phyloP scores from a whole-genome alignment of 2,329 filamentous ascomycete species.

The Penicillium sp. region DNA sequence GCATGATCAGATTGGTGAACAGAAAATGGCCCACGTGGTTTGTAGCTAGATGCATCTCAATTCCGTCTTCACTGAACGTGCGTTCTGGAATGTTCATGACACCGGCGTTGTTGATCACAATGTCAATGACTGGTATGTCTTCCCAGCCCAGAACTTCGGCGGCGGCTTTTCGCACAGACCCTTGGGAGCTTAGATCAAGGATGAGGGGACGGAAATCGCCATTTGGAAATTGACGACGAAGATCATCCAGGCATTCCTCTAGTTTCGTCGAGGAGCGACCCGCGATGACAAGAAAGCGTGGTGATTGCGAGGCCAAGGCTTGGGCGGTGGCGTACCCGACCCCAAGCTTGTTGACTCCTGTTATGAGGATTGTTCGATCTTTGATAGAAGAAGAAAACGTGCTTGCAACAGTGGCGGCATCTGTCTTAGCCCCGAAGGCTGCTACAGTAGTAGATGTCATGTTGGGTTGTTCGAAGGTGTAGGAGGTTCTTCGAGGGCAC shows the following conservation, averaged over 20 bases:
- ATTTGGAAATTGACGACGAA: slow-evolving; percentile 17
- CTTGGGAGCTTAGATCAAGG: slow-evolving; percentile 31
- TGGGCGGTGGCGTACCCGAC: background rate
- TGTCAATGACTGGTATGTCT: slow-evolving; percentile 31
- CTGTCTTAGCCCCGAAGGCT: background rate
- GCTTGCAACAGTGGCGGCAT: background rate
- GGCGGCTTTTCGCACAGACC: slow-evolving; percentile 29
- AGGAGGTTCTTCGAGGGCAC: background rate
- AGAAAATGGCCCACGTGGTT: slow-evolving; percentile 40
- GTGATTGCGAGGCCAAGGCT: background rate
- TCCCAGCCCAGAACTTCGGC: slow-evolving; percentile 24
- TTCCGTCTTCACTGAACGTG: slow-evolving; percentile 27
- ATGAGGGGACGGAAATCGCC: slow-evolving; percentile 23
- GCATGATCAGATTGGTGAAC: slow-evolving; percentile 36
- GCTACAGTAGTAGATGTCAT: background rate
- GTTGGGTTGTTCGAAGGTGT: background rate
- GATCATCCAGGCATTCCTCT: slow-evolving; percentile 23
- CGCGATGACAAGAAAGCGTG: slow-evolving; percentile 34
- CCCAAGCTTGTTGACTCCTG: background rate
- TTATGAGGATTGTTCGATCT: slow-evolving; percentile 1
- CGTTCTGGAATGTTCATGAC: slow-evolving; percentile 31
- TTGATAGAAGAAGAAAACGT: slow-evolving; percentile 3
- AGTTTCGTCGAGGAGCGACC: slow-evolving; percentile 36
- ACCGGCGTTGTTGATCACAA: slow-evolving; percentile 45
- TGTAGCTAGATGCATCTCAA: slow-evolving; percentile 37